These are phyloP conservation scores for Spathaspora hagerdaliae DNA, from an alignment of 805 yeast genomes.

Conservation along the genomic window DNA sequence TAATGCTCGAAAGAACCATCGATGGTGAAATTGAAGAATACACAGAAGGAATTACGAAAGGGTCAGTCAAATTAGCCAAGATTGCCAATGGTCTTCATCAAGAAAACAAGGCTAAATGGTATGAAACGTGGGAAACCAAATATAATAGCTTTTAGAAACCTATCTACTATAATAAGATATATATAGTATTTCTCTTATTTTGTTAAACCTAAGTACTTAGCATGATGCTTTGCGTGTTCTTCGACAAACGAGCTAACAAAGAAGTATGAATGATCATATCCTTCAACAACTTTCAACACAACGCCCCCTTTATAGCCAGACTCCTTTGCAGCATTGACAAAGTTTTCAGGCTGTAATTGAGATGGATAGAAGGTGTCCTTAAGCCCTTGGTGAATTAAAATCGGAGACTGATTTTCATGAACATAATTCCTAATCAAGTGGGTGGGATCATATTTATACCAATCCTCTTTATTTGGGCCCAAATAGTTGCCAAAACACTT, in stretches of 20 bases:
- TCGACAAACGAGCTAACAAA: conserved; percentile 76
- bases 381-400: conserved; percentile 80
- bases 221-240: conserved; percentile 85
- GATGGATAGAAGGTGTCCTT: conserved; percentile 69
- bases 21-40: conserved; percentile 29
- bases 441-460: conserved; percentile 85
- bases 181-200: conserved; percentile 4
- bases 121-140: conserved; percentile 49
- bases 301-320: conserved; percentile 59
- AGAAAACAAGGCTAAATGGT: conserved; percentile 56
- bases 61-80: conserved; percentile 26
- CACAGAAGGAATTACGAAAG: conserved; percentile 20
- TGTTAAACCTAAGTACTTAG: conserved; percentile 50
- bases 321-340: conserved; percentile 56
- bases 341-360: conserved; percentile 74
- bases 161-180: not conserved
- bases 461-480: conserved; percentile 54
- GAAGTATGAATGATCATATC: conserved; percentile 88
- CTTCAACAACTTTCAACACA: conserved; percentile 61
- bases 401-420: conserved; percentile 50
- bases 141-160: conserved; percentile 16
- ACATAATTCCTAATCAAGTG: conserved; percentile 56
- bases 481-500: conserved; percentile 80
- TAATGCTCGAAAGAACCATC: conserved; percentile 46
- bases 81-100: conserved; percentile 48